These are phyloP conservation scores for Lodderomyces margitis DNA, from an alignment of 1,139 yeast genomes.

Conservation along the genomic window DNA sequence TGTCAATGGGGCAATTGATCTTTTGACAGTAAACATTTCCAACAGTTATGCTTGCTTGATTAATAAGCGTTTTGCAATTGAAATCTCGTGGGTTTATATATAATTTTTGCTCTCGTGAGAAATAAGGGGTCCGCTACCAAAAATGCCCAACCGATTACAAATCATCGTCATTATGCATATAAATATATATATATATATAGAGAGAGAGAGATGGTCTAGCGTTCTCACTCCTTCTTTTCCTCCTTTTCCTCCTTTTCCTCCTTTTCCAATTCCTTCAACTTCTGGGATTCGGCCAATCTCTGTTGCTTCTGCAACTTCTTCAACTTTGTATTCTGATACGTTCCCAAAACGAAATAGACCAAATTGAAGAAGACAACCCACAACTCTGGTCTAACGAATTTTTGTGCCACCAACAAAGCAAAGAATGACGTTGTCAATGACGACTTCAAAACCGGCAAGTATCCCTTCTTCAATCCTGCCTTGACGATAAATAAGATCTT, in stretches of 20 bases:
- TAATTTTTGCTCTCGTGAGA: no score
- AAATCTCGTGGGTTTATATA: no score
- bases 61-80: no score
- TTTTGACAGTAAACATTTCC: not conserved
- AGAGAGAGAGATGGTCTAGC: no score
- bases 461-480: slow-evolving; percentile 48
- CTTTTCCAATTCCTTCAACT: slow-evolving; percentile 2
- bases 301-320: slow-evolving; percentile 39
- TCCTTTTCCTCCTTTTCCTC: not conserved
- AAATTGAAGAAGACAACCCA: slow-evolving; percentile 85
- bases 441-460: slow-evolving; percentile 56
- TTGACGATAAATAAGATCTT: slow-evolving; percentile 22
- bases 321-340: slow-evolving; percentile 70
- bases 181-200: not conserved
- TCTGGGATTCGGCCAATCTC: slow-evolving; percentile 7
- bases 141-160: no score
- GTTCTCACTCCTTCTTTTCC: no score
- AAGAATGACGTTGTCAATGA: slow-evolving; percentile 66
- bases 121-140: not conserved
- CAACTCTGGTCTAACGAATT: slow-evolving; percentile 63
- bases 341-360: slow-evolving; percentile 72
- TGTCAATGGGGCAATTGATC: slow-evolving; percentile 5
- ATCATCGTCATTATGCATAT: not conserved
- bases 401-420: slow-evolving; percentile 71
- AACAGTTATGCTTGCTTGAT: no score